Base-by-base conservation (phyloP, 768 basidiomycete genomes). In the Psilocybe cyanescens region DNA sequence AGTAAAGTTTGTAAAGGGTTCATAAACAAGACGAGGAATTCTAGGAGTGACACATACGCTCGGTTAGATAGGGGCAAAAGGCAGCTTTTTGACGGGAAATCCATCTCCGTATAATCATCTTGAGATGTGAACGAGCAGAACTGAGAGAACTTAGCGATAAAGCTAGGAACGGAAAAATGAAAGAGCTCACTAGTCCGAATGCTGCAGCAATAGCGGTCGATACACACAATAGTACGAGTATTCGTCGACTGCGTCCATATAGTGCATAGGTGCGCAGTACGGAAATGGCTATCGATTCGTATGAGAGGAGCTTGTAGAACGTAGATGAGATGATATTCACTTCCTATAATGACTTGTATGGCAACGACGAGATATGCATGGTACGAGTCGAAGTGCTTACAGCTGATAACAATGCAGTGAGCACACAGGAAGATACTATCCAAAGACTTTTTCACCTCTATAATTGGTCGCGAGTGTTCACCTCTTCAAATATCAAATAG, bases 81-180 rank as follows among this genome's bases (percentile, higher is more conserved):
- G 19, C 51, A 53, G n/a, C 51, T 53, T 19, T 53, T 53, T 17
- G 51, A n/a, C 29, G 51, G 51, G 17, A 53, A 53, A 24, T 53
- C 51, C 31, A 31, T 31, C 31, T 53, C 51, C 31, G 51, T 53
- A 12, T 53, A 53, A 2, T 30, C 35, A 37, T 53, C 51, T 17
- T 31, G n/a, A 9, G 31, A 31, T n/a, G 31, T 53, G 9, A 53
- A 17, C 3, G n/a, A 31, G 51, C 51, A 53, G 12, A 31, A 53
- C 51, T 53, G n/a, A 31, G 1, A 16, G 12, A 35, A 37, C 5
- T 53, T 6, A 53, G 33, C 14, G n/a, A 8, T 44, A 28, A 14
- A 30, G 16, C 24, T 24, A 9, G 14, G 19, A 28, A 35, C 35
- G 17, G 17, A 7, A 5, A 33, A 12, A 16, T n/a, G 11, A n/a